These are phyloP conservation scores for Gossypium armourianum DNA, from an alignment of 441 rosid genomes.

Conservation along the genomic window DNA sequence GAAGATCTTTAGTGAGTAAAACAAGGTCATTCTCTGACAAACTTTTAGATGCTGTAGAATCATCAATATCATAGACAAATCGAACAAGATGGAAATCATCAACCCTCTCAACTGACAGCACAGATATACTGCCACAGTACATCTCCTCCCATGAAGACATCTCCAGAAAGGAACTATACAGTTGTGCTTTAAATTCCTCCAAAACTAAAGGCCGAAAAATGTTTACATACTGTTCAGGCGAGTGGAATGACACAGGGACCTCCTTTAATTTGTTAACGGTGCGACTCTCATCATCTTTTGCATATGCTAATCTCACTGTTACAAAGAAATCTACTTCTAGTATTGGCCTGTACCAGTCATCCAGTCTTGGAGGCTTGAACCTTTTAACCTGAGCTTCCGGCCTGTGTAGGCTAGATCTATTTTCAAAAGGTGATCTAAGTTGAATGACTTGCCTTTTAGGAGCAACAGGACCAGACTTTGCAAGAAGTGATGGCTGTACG, in stretches of 20 bases:
- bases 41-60: slow-evolving; percentile 47
- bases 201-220: slow-evolving; percentile 83
- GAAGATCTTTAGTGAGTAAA: slow-evolving; percentile 77
- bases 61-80: slow-evolving; percentile 69
- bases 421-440: slow-evolving; percentile 57
- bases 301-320: slow-evolving; percentile 51
- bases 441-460: slow-evolving; percentile 90
- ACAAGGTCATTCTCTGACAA: slow-evolving; percentile 84
- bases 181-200: slow-evolving; percentile 97
- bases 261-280: slow-evolving; percentile 48
- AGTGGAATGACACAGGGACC: slow-evolving; percentile 74
- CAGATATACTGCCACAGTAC: slow-evolving; percentile 66
- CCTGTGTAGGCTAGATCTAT: slow-evolving; percentile 49
- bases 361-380: slow-evolving; percentile 80
- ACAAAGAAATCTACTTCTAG: slow-evolving; percentile 79
- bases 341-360: slow-evolving; percentile 90
- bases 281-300: slow-evolving; percentile 35
- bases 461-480: slow-evolving; percentile 41
- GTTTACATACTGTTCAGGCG: slow-evolving; percentile 70
- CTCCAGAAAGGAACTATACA: slow-evolving; percentile 66
- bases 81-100: slow-evolving; percentile 95
- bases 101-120: slow-evolving; percentile 85
- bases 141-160: slow-evolving; percentile 79
- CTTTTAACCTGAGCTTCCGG: slow-evolving; percentile 55
- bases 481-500: slow-evolving; percentile 30